Conservation (phyloP, 2,329 filamentous ascomycete genomes). For the Tolypocladium paradoxum region DNA sequence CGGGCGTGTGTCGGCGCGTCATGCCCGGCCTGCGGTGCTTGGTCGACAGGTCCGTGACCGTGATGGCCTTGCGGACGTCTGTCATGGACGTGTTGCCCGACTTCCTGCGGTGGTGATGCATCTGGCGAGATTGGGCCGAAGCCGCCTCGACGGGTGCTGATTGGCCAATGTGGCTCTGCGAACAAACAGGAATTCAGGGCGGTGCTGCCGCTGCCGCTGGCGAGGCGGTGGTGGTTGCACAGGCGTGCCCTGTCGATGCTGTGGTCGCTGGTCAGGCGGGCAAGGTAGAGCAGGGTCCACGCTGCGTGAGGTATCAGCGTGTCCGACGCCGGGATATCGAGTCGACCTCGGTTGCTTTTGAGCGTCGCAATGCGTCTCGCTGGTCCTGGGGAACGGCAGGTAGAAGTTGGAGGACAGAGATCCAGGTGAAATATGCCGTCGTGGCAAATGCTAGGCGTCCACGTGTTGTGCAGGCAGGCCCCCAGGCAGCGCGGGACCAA, state of each 20-base stretch:
- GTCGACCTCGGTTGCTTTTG: neutral
- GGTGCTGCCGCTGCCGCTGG: neutral
- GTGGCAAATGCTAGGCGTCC: slow-evolving; percentile 3
- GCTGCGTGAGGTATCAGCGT: too few species aligned
- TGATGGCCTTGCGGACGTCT: slow-evolving; percentile 41
- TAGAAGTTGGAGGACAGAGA: neutral
- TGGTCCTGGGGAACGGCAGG: neutral
- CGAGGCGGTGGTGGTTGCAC: neutral
- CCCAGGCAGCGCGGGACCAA: neutral
- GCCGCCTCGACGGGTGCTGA: neutral
- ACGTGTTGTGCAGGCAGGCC: neutral
- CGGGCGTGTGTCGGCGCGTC: slow-evolving; percentile 31
- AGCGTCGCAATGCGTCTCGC: neutral
- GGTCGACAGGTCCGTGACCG: slow-evolving; percentile 29
- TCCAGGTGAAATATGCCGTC: neutral
- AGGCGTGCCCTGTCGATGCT: neutral
- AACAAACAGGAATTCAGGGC: neutral
- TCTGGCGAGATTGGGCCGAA: neutral
- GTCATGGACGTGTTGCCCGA: slow-evolving; percentile 46
- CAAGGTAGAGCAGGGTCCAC: neutral
- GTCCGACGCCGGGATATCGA: neutral
- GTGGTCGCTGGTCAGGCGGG: neutral
- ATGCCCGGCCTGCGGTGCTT: slow-evolving; percentile 37
- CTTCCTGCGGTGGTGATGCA: slow-evolving; percentile 48
- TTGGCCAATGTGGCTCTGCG: slow-evolving; percentile 2